Evolutionary conservation across 202 grass and related monocot species (phyloP).

Genomic region (Setaria viridis): DNA sequence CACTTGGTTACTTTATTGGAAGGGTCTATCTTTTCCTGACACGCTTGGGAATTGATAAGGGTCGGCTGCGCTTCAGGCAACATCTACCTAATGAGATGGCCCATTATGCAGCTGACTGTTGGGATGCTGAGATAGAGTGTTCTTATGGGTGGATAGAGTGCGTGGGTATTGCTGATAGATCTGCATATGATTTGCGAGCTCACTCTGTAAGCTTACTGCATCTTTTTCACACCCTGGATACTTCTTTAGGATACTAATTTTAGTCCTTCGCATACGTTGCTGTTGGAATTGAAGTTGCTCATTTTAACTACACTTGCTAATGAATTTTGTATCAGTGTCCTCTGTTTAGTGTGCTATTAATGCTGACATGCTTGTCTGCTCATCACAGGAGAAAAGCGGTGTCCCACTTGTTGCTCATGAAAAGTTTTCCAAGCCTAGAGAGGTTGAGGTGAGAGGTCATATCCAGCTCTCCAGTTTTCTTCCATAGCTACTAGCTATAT

Average conservation of each 20-base stretch:
- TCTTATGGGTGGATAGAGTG: constrained; percentile 88
- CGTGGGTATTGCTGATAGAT: constrained; percentile 89
- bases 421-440: constrained; percentile 65
- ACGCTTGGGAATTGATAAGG: constrained; percentile 66
- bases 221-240: neutral
- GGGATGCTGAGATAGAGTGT: constrained; percentile 89
- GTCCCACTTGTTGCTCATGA: constrained; percentile 72
- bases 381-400: constrained; percentile 65
- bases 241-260: neutral
- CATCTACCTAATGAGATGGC: constrained; percentile 94
- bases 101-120: constrained; percentile 87
- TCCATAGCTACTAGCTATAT: neutral
- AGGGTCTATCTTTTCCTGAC: constrained; percentile 85
- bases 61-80: constrained; percentile 68
- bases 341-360: neutral
- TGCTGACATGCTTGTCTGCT: constrained; percentile 22
- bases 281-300: neutral
- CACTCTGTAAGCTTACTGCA: constrained; percentile 59
- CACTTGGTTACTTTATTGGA: constrained; percentile 89
- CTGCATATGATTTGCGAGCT: constrained; percentile 83
- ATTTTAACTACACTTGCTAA: neutral
- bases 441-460: constrained; percentile 69
- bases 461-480: constrained; percentile 28
- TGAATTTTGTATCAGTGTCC: neutral
- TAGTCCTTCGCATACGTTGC: constrained; percentile 1